These are phyloP conservation scores for Canna indica DNA, from an alignment of 176 grass and related monocot genomes.

Conservation along the genomic window DNA sequence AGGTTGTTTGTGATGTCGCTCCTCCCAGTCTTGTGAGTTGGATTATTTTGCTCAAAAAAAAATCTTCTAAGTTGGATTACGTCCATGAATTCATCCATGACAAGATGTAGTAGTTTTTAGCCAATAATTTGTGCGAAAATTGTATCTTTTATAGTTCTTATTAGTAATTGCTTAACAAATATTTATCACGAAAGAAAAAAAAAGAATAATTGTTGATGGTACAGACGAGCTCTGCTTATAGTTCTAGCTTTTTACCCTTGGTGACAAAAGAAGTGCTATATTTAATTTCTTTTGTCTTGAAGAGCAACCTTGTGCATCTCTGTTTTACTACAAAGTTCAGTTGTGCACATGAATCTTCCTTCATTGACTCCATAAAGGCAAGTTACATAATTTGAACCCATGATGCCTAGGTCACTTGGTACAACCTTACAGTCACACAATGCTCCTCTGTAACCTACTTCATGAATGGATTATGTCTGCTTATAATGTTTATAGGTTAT, in stretches of 20 bases:
- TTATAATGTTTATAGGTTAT: too few relatives aligned
- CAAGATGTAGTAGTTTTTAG: not conserved
- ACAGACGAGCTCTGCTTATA: not conserved
- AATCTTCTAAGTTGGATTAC: too few relatives aligned
- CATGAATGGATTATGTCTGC: too few relatives aligned
- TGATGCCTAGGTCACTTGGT: not conserved
- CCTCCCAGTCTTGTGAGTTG: too few relatives aligned
- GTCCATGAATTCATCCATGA: not conserved
- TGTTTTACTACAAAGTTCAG: not conserved
- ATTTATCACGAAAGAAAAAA: not conserved
- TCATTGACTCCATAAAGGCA: not conserved
- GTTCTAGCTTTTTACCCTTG: not conserved
- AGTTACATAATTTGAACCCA: not conserved
- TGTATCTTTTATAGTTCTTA: not conserved
- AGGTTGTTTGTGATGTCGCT: too few relatives aligned
- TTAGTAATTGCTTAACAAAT: not conserved
- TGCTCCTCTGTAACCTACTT: too few relatives aligned
- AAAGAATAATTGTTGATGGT: not conserved
- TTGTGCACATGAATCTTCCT: not conserved
- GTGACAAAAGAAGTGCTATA: not conserved
- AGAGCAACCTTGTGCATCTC: not conserved
- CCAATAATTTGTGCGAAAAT: not conserved
- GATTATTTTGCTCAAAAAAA: too few relatives aligned
- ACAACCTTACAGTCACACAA: not conserved
- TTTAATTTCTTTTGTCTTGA: not conserved